Evolutionary conservation across 73 alveolate species (phyloP).

Genomic region (Tetrahymena thermophila): DNA sequence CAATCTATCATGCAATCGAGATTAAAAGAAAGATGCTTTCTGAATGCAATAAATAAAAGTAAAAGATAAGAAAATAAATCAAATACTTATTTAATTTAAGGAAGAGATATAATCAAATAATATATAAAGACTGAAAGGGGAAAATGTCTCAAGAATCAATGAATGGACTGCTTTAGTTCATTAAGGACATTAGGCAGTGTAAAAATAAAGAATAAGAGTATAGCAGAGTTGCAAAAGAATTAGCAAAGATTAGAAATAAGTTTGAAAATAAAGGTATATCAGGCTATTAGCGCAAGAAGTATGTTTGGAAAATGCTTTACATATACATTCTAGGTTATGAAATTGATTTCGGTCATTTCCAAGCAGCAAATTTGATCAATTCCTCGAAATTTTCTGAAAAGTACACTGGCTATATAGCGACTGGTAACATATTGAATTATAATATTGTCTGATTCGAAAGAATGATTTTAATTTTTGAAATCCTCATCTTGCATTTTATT

Average conservation of each 20-base stretch:
- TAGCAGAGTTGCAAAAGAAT: conserved; percentile 91
- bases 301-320: conserved; percentile 95
- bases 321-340: conserved; percentile 85
- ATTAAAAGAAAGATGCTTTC: background rate
- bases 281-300: conserved; percentile 95
- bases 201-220: conserved; percentile 93
- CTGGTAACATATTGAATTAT: background rate
- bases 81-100: background rate
- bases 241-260: conserved; percentile 94
- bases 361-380: conserved; percentile 86
- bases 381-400: conserved; percentile 92
- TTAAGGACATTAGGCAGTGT: conserved; percentile 96
- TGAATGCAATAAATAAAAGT: background rate
- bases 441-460: too few relatives aligned
- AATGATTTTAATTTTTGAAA: background rate
- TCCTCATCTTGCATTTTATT: background rate
- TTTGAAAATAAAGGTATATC: conserved; percentile 80
- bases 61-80: background rate
- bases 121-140: background rate
- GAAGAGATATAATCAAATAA: background rate
- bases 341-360: conserved; percentile 95
- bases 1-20: background rate
- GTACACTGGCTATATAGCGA: conserved; percentile 97
- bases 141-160: conserved; percentile 33
- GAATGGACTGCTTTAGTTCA: conserved; percentile 92